Conservation (phyloP, 2,329 filamentous ascomycete species). For the Colletotrichum sp. region DNA sequence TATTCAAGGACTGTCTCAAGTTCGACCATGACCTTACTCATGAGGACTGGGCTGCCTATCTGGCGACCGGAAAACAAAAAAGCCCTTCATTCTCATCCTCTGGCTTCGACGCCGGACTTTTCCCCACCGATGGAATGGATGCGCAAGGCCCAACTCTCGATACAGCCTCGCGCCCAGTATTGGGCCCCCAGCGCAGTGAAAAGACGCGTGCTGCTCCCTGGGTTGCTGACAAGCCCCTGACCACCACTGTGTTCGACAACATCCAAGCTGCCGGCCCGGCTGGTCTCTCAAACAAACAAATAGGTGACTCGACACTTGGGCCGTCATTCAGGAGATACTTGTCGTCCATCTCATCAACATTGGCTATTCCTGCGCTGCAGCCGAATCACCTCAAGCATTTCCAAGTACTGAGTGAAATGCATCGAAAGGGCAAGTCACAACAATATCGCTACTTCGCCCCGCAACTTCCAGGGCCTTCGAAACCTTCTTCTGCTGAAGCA, state of each 20-base stretch:
- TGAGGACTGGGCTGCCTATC: conserved; percentile 61
- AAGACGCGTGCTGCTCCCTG: conserved; percentile 24
- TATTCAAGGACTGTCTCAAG: conserved; percentile 68
- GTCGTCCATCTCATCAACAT: conserved; percentile 34
- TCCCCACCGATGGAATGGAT: not conserved
- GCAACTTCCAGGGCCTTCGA: not conserved
- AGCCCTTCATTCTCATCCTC: not conserved
- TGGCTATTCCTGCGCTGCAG: conserved; percentile 26
- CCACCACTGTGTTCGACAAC: conserved; percentile 35
- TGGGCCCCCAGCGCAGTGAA: not conserved
- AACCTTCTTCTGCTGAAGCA: not conserved
- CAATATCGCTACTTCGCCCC: conserved; percentile 14
- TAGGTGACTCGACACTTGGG: conserved; percentile 34
- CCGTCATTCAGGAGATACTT: conserved; percentile 35
- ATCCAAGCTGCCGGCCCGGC: conserved; percentile 33
- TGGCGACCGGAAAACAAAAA: conserved; percentile 50
- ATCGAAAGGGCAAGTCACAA: conserved; percentile 19
- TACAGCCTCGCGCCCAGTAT: not conserved
- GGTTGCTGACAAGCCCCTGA: conserved; percentile 36
- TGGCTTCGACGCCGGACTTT: not conserved
- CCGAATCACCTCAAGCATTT: conserved; percentile 17
- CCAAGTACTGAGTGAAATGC: conserved; percentile 18
- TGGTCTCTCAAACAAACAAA: conserved; percentile 36
- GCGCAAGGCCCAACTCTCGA: not conserved
- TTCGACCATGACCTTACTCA: conserved; percentile 60